phyloP scores from a whole-genome alignment of 495 filamentous ascomycete genomes.

The Neurospora hispaniola region DNA sequence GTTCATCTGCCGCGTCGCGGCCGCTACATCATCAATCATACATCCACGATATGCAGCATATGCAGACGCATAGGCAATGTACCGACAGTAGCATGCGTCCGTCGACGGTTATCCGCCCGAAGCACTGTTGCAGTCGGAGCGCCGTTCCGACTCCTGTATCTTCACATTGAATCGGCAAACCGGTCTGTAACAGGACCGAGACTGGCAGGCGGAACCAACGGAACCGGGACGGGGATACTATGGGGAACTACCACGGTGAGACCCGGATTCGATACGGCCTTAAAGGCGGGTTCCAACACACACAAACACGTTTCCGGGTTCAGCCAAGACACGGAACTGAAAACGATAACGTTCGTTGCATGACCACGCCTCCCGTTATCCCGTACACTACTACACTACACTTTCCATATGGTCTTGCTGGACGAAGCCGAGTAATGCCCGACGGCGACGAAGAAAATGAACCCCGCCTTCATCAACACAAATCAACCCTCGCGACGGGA shows the following conservation, averaged over 20 bases:
- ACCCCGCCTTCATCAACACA: not conserved
- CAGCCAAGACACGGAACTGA: not conserved
- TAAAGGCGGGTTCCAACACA: not conserved
- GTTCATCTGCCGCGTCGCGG: not conserved
- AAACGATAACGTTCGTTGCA: not conserved
- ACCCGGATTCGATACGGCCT: not conserved
- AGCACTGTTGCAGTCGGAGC: not conserved
- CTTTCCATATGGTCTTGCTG: not conserved
- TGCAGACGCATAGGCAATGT: not conserved
- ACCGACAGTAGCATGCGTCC: not conserved
- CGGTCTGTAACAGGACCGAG: not conserved
- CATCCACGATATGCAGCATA: not conserved
- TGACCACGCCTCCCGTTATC: not conserved
- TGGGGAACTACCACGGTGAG: not conserved
- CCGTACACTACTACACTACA: not conserved
- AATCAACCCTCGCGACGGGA: not conserved
- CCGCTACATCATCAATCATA: not conserved
- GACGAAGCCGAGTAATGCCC: not conserved
- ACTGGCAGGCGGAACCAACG: not conserved
- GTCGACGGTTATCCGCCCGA: not conserved
- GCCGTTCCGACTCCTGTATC: not conserved
- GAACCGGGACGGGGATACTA: not conserved
- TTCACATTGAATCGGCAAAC: not conserved
- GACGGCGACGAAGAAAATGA: not conserved
- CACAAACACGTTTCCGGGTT: not conserved